Conservation (phyloP, 176 grass and related monocot genomes). For the Zea mays region Zm-B73-REFERENCE-NAM-5.0 NC_050102.1:182742001-182742500, state of each 20-base stretch:
- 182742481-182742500: background rate
- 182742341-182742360: conserved; percentile 83
- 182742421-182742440: conserved; percentile 83
- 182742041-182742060: conserved; percentile 64
- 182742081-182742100: conserved; percentile 61
- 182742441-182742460: conserved; percentile 93
- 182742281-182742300: background rate
- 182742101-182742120: conserved; percentile 51
- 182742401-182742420: conserved; percentile 94
- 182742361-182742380: conserved; percentile 92
- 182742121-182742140: conserved; percentile 60
- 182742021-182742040: conserved; percentile 54
- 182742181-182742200: conserved; percentile 69
- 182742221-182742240: background rate
- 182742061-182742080: conserved; percentile 59
- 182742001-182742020: conserved; percentile 51
- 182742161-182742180: conserved; percentile 74
- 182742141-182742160: conserved; percentile 75
- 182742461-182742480: conserved; percentile 82
- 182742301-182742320: conserved; percentile 69
- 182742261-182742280: background rate
- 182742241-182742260: background rate
- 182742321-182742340: conserved; percentile 64
- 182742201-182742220: background rate
- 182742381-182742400: conserved; percentile 88